A percentile compares a stretch with the other conserved stretches of the same genome.
Evolutionary conservation across 2,329 filamentous ascomycete genomes (phyloP).

Genomic region (Neonectria punicea): DNA sequence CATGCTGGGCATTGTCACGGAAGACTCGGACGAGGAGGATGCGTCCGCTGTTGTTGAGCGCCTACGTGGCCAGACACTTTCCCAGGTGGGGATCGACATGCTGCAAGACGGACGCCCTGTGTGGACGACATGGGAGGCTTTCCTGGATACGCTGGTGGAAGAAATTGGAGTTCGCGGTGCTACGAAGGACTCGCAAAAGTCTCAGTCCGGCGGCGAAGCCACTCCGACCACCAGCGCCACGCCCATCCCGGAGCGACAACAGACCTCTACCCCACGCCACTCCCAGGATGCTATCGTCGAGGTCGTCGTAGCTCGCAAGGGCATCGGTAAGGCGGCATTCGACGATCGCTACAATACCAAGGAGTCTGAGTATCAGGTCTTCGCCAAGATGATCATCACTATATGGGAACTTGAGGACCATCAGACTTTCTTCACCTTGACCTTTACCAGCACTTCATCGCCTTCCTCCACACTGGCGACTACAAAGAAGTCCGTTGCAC

Average conservation of each 20-base stretch:
- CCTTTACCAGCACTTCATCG: conserved; percentile 72
- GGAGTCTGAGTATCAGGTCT: conserved; percentile 56
- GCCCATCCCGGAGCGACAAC: conserved; percentile 48
- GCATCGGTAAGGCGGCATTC: conserved; percentile 52
- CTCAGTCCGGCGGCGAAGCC: conserved; percentile 44
- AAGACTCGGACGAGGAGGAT: conserved; percentile 53
- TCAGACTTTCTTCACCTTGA: conserved; percentile 77
- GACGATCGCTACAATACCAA: conserved; percentile 49
- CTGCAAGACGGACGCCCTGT: conserved; percentile 72
- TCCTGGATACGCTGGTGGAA: conserved; percentile 63
- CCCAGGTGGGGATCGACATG: conserved; percentile 78
- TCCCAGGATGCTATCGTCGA: conserved; percentile 73
- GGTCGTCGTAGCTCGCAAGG: conserved; percentile 69
- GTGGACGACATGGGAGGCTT: conserved; percentile 68
- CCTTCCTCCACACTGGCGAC: conserved; percentile 46
- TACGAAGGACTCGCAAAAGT: conserved; percentile 35
- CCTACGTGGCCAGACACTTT: conserved; percentile 72
- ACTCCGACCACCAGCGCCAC: conserved; percentile 49
- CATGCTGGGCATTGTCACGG: conserved; percentile 68
- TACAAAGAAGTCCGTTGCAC: conserved; percentile 52
- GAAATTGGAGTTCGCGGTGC: conserved; percentile 52
- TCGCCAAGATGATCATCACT: conserved; percentile 80
- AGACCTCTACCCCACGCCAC: conserved; percentile 39
- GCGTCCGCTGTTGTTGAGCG: conserved; percentile 63
- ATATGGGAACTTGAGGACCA: conserved; percentile 76